These are phyloP conservation scores for Fomitopsis schrenkii DNA, from an alignment of 1,284 basidiomycete genomes.

Conservation along the genomic window DNA sequence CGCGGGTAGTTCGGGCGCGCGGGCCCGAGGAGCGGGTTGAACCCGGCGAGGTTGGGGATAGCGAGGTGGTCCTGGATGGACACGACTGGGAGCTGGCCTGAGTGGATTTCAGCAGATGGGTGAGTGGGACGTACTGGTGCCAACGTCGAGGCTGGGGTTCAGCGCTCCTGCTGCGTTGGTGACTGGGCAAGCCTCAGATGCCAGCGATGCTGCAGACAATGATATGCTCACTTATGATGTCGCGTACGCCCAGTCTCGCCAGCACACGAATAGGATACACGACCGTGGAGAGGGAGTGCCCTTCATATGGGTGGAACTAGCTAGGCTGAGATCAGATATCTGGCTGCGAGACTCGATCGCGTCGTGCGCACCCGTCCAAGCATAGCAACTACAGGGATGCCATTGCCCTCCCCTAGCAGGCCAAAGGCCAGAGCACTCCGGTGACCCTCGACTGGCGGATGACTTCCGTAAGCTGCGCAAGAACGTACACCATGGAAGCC, in stretches of 20 bases:
- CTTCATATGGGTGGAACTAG: slow-evolving; percentile 84
- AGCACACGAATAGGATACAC: slow-evolving; percentile 78
- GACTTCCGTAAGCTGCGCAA: background rate
- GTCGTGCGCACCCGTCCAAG: slow-evolving; percentile 59
- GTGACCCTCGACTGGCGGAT: slow-evolving; percentile 64
- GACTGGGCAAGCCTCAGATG: slow-evolving; percentile 38
- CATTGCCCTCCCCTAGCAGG: slow-evolving; percentile 50
- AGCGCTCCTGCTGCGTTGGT: slow-evolving; percentile 84
- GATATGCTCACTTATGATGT: slow-evolving; percentile 61
- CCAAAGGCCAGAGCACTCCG: slow-evolving; percentile 78
- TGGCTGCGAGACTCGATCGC: background rate
- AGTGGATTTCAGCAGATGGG: background rate
- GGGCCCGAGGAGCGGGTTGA: slow-evolving; percentile 78
- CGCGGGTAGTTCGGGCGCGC: slow-evolving; percentile 52
- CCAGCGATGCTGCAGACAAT: background rate
- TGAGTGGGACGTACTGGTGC: slow-evolving; percentile 58
- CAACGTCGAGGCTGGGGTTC: slow-evolving; percentile 68
- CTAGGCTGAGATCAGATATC: slow-evolving; percentile 6
- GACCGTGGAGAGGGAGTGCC: slow-evolving; percentile 61
- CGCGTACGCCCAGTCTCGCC: slow-evolving; percentile 67
- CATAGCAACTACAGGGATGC: slow-evolving; percentile 79
- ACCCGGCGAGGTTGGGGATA: slow-evolving; percentile 69
- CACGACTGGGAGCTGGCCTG: slow-evolving; percentile 48
- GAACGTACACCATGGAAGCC: background rate
- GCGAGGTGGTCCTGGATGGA: slow-evolving; percentile 81